Percentiles rank a stretch among this genome's conserved stretches.
Conservation (phyloP, 1,284 basidiomycete genomes). For the Naganishia sp. region DNA sequence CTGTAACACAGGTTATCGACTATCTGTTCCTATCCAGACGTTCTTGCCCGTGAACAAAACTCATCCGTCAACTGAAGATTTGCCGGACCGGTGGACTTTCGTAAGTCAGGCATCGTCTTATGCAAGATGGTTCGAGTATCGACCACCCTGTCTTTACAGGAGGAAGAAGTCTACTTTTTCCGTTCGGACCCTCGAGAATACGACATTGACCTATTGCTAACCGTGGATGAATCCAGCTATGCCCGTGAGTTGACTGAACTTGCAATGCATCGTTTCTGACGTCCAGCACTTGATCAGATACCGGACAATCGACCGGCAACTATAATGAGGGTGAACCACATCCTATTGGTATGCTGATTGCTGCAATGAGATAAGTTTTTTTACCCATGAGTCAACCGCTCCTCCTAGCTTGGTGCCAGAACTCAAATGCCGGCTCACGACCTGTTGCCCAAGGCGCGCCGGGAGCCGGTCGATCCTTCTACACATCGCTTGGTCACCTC, state of each 20-base stretch:
- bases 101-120: slow-evolving; percentile 34
- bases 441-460: slow-evolving; percentile 47
- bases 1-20: too few species aligned
- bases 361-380: background rate
- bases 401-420: slow-evolving; percentile 72
- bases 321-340: slow-evolving; percentile 48
- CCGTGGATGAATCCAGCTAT: slow-evolving; percentile 69
- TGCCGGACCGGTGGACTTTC: slow-evolving; percentile 65
- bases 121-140: too few species aligned
- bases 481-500: slow-evolving; percentile 74
- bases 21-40: slow-evolving; percentile 56
- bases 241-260: background rate
- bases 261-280: background rate
- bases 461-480: slow-evolving; percentile 72
- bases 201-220: slow-evolving; percentile 59
- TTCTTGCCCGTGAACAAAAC: slow-evolving; percentile 64
- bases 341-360: slow-evolving; percentile 44
- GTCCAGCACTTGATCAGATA: slow-evolving; percentile 35
- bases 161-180: slow-evolving; percentile 67
- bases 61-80: slow-evolving; percentile 66
- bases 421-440: slow-evolving; percentile 63
- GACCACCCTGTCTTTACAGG: slow-evolving; percentile 33
- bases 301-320: slow-evolving; percentile 42
- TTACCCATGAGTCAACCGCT: background rate
- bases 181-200: slow-evolving; percentile 71